Evolutionary conservation across 31 red algal species (phyloP), one percentile per base, ranked within the genome.

Genomic region (Porphyra umbilicalis): DNA sequence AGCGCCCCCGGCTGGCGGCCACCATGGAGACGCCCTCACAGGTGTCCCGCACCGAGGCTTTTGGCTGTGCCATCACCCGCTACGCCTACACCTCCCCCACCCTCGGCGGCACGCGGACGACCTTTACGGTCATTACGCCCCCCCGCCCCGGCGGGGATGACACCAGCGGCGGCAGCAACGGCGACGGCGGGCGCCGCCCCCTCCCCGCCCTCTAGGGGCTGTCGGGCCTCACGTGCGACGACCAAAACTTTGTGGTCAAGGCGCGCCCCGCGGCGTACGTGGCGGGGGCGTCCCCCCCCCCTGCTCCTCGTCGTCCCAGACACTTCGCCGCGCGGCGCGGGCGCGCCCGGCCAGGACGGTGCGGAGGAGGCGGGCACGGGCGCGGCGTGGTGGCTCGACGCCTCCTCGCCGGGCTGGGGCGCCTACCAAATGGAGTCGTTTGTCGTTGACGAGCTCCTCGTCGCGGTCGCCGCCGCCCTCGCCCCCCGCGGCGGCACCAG

Each of bases 331-430:
- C 92, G 96, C 35, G 96, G 96, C 9, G 91, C 90, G 67, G 83
- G 84, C 13, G 83, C 82, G 35, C 81, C 86, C 29, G 89, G 83
- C 37, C 92, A 98, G 84, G 89, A 92, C 32, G 86, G 88, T 30
- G 38, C 46, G 31, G 92, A 92, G 83, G 96, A 98, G 78, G 93
- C 95, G 42, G 96, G 96, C 38, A 95, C 85, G 29, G 92, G 96
- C 37, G 96, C 96, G 34, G 96, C 93, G 9, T 98, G 95, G 76
- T 98, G 95, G 75, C 85, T 98, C 8, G 87, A 98, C 78, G 96
- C 96, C 16, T 93, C 80, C 4, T 36, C 75, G 74, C 67, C 46
- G 31, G 82, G 78, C 1, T 98, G 85, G 39, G 9, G 75, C 33
- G 35, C n/a, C n/a, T 98, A 95, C 80, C 75, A 85, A 32, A 98